Evolutionary conservation across 768 basidiomycete genomes (phyloP).

Genomic region (Pholiota molesta): DNA sequence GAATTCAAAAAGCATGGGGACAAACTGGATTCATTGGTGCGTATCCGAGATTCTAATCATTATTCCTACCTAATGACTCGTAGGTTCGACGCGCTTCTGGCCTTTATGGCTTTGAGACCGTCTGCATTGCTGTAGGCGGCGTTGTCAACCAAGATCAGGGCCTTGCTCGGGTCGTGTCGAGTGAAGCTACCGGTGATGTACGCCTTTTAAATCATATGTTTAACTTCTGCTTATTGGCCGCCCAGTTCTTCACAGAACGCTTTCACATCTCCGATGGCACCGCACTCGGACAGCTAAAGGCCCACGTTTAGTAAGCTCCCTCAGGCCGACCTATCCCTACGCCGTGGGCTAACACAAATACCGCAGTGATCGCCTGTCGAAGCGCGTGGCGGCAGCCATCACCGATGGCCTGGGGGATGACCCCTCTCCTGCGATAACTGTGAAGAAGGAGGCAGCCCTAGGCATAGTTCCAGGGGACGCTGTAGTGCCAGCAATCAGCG

Average conservation of each 20-base stretch:
- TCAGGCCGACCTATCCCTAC: neutral
- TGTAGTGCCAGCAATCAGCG: neutral
- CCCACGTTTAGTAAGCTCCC: constrained; percentile 10
- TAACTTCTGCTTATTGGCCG: neutral
- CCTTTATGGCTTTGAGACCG: constrained; percentile 7
- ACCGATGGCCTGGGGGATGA: neutral
- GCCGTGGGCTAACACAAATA: neutral
- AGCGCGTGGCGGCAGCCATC: neutral
- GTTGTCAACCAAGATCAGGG: constrained; percentile 12
- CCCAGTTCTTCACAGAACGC: constrained; percentile 6
- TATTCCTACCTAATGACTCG: no score
- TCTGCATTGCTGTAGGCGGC: constrained; percentile 7
- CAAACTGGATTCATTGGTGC: constrained; percentile 3
- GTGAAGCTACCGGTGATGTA: constrained; percentile 2
- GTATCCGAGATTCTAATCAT: neutral
- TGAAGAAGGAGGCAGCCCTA: neutral
- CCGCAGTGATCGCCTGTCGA: constrained; percentile 7
- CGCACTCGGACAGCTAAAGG: constrained; percentile 4
- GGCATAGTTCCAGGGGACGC: neutral
- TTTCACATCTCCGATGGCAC: neutral
- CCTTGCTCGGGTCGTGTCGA: neutral
- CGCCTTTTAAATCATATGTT: neutral
- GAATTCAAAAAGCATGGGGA: constrained; percentile 6
- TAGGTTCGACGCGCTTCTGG: constrained; percentile 7
- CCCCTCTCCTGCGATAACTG: neutral